These are phyloP conservation scores for Typha latifolia DNA, from an alignment of 176 grass and related monocot genomes.

Conservation along the genomic window DNA sequence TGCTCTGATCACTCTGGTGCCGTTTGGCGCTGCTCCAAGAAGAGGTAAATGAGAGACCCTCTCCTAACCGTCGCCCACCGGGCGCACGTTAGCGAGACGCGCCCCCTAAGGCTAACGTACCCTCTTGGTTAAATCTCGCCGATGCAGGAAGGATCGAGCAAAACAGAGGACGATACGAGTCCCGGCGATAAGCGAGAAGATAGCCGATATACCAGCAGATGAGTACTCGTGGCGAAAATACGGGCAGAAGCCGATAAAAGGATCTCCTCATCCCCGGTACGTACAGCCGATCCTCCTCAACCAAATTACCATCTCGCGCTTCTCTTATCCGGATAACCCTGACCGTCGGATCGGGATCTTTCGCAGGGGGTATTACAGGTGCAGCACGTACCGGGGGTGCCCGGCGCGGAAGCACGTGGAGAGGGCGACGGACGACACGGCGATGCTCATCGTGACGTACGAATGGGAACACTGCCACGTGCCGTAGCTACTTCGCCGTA, in stretches of 20 bases:
- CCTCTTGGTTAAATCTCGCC: background rate
- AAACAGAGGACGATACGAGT: conserved; percentile 8
- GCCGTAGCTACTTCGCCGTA: background rate
- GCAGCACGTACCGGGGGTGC: conserved; percentile 12
- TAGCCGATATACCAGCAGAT: conserved; percentile 15
- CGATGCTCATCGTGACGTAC: conserved; percentile 21
- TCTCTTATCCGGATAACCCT: background rate
- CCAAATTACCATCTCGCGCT: no score
- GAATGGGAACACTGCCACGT: conserved; percentile 14
- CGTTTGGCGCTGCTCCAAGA: conserved; percentile 8
- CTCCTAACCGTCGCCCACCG: no score
- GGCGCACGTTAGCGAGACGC: no score
- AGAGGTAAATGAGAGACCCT: background rate
- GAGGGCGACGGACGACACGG: conserved; percentile 11
- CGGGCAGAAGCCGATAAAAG: conserved; percentile 28
- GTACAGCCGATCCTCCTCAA: no score
- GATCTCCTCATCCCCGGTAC: conserved; percentile 4
- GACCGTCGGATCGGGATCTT: background rate
- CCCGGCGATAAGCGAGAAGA: conserved; percentile 11
- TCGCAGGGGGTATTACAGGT: conserved; percentile 20
- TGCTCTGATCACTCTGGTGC: background rate
- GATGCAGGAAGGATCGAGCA: conserved; percentile 8
- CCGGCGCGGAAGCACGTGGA: conserved; percentile 24
- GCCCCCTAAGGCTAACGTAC: no score
- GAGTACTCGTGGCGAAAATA: conserved; percentile 25